Evolutionary conservation across 2,329 filamentous ascomycete genomes (phyloP).

Genomic region (Colletotrichum chlorophyti): DNA sequence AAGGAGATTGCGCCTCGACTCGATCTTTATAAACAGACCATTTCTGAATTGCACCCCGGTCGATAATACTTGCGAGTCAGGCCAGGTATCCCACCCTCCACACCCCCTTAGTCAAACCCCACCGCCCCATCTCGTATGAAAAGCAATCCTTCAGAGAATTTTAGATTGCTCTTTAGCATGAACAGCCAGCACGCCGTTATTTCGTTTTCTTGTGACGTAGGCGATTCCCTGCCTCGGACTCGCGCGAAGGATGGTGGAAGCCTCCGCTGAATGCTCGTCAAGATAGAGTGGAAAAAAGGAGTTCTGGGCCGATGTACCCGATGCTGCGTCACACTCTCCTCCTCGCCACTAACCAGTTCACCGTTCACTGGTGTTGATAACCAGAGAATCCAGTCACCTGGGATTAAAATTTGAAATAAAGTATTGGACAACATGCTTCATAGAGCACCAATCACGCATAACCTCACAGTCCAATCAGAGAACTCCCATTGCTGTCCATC

Average conservation of each 20-base stretch:
- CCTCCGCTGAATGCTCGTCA: constrained; percentile 14
- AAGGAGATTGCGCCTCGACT: constrained; percentile 1
- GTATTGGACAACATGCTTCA: too few relatives aligned
- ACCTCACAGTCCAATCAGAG: not conserved
- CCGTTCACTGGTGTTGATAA: too few relatives aligned
- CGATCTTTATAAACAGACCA: constrained; percentile 25
- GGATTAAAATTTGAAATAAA: too few relatives aligned
- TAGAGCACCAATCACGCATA: not conserved
- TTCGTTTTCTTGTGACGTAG: constrained; percentile 14
- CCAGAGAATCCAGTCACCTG: too few relatives aligned
- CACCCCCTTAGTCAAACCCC: constrained; percentile 9
- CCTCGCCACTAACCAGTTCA: not conserved
- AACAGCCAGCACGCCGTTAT: constrained; percentile 1
- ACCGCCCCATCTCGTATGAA: constrained; percentile 28
- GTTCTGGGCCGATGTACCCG: constrained; percentile 4
- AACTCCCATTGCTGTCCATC: not conserved
- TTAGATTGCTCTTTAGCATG: constrained; percentile 25
- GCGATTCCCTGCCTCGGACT: constrained; percentile 5
- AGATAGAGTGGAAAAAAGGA: not conserved
- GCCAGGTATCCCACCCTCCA: not conserved
- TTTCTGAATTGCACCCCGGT: constrained; percentile 8
- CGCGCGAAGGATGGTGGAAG: constrained; percentile 5
- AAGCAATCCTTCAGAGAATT: constrained; percentile 17
- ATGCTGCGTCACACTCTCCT: not conserved
- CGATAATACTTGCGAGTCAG: constrained; percentile 20